phyloP scores from a whole-genome alignment of 2,329 filamentous ascomycete genomes.

The Botryotinia convoluta region DNA sequence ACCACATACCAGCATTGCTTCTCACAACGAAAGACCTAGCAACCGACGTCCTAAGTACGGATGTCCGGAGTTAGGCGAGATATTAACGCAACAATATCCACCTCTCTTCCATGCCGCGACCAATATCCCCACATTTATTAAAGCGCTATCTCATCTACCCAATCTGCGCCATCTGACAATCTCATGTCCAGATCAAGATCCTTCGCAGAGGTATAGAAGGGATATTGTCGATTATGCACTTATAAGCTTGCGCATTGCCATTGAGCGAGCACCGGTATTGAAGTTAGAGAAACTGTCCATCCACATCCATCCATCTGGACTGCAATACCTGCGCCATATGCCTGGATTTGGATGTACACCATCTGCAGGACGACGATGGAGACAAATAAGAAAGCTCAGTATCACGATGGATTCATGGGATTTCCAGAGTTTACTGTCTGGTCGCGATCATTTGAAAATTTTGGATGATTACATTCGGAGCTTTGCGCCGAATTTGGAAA shows the following conservation, averaged over 20 bases:
- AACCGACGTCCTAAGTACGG: constrained; percentile 67
- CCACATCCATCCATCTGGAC: constrained; percentile 70
- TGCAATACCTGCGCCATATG: constrained; percentile 74
- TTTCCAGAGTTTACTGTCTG: constrained; percentile 56
- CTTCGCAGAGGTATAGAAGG: constrained; percentile 68
- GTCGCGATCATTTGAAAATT: constrained; percentile 70
- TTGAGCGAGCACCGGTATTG: constrained; percentile 68
- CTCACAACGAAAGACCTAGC: constrained; percentile 46
- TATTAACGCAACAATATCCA: constrained; percentile 82
- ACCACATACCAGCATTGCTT: constrained; percentile 66
- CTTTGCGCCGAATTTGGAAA: constrained; percentile 64
- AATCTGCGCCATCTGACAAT: constrained; percentile 73
- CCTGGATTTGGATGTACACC: constrained; percentile 74
- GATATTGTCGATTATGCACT: constrained; percentile 84
- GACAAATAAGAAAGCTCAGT: constrained; percentile 70
- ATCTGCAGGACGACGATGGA: constrained; percentile 69
- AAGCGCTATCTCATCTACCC: constrained; percentile 65
- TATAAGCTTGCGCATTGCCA: constrained; percentile 78
- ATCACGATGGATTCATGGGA: constrained; percentile 72
- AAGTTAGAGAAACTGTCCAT: constrained; percentile 69
- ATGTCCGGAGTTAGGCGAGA: constrained; percentile 72
- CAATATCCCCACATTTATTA: constrained; percentile 80
- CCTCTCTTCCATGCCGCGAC: constrained; percentile 87
- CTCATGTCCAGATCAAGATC: constrained; percentile 70
- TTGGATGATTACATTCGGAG: constrained; percentile 76